A percentile compares a stretch with the other conserved stretches of the same genome.
Evolutionary conservation across 1,284 basidiomycete species (phyloP).

Genomic region (Austroboletus rostrupii): DNA sequence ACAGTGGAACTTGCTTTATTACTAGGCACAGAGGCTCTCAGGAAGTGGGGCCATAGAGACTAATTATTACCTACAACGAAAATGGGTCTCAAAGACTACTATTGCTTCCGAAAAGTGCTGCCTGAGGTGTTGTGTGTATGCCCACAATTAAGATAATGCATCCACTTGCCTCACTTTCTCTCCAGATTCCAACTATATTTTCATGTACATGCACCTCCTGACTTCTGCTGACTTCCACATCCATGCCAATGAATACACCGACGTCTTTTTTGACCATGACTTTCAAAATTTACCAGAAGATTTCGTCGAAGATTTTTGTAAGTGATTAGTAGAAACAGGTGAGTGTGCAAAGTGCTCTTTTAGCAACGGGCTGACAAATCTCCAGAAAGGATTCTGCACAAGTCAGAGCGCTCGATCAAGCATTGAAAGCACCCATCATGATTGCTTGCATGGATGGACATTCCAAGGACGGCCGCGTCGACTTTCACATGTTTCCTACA

Average conservation of each 20-base stretch:
- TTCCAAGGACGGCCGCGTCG: slow-evolving; percentile 46
- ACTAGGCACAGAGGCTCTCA: too few relatives aligned
- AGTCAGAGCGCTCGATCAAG: slow-evolving; percentile 73
- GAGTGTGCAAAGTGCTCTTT: slow-evolving; percentile 11
- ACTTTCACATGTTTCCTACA: slow-evolving; percentile 66
- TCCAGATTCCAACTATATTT: slow-evolving; percentile 66
- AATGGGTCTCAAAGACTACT: too few relatives aligned
- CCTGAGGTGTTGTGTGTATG: too few relatives aligned
- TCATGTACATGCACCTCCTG: slow-evolving; percentile 72
- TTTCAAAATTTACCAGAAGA: slow-evolving; percentile 39
- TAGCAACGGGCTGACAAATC: background rate
- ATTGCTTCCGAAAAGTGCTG: too few relatives aligned
- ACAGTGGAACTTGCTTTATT: too few relatives aligned
- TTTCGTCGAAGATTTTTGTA: slow-evolving; percentile 63
- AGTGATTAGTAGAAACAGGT: slow-evolving; percentile 80
- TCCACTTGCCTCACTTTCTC: slow-evolving; percentile 5
- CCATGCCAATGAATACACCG: slow-evolving; percentile 44
- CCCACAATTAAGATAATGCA: background rate
- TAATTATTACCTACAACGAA: too few relatives aligned
- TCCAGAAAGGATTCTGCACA: slow-evolving; percentile 70
- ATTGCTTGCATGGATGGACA: slow-evolving; percentile 78
- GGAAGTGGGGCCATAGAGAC: too few relatives aligned
- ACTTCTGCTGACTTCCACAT: slow-evolving; percentile 80
- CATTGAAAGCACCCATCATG: slow-evolving; percentile 64
- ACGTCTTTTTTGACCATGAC: slow-evolving; percentile 76